Evolutionary conservation across 129 eudicot genomes (phyloP).

Genomic region (carrot (Daucus carota)): DH1_v3.0 NC_030389.2:44051001-44051500

Average conservation of each 20-base stretch:
- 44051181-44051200: too few species aligned
- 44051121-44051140: too few species aligned
- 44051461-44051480: conserved; percentile 50
- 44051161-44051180: too few species aligned
- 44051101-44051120: background rate
- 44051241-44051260: background rate
- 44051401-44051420: conserved; percentile 48
- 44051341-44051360: conserved; percentile 53
- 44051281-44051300: conserved; percentile 65
- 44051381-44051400: conserved; percentile 51
- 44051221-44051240: too few species aligned
- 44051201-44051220: too few species aligned
- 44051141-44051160: too few species aligned
- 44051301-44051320: conserved; percentile 44
- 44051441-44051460: conserved; percentile 65
- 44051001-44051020: conserved; percentile 27
- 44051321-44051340: conserved; percentile 51
- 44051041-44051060: conserved; percentile 59
- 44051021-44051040: conserved; percentile 24
- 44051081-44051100: conserved; percentile 66
- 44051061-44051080: conserved; percentile 66
- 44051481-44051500: conserved; percentile 48
- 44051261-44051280: conserved; percentile 15
- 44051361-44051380: conserved; percentile 56
- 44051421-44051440: conserved; percentile 39